Conservation (phyloP, 2,329 filamentous ascomycete genomes). For the Calonectria fujianensis region DNA sequence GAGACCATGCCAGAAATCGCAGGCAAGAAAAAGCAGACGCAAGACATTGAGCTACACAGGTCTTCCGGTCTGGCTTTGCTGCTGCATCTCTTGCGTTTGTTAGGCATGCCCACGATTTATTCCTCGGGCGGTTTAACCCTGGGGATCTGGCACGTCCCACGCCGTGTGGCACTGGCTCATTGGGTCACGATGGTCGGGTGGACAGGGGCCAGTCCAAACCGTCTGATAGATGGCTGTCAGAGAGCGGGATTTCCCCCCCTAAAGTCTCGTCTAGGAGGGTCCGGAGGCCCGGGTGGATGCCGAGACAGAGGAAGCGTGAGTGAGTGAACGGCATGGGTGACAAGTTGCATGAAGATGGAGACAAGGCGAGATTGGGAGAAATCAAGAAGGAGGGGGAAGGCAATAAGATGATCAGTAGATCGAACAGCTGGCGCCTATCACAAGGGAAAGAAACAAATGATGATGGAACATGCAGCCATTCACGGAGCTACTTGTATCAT, state of each 20-base stretch:
- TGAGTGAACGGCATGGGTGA: conserved; percentile 33
- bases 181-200: conserved; percentile 49
- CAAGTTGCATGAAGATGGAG: conserved; percentile 37
- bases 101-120: conserved; percentile 31
- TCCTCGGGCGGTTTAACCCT: conserved; percentile 37
- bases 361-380: conserved; percentile 25
- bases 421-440: conserved; percentile 16
- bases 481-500: conserved; percentile 26
- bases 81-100: conserved; percentile 32
- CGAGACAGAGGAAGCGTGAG: conserved; percentile 20
- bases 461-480: conserved; percentile 12
- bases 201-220: conserved; percentile 44
- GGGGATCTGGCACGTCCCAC: conserved; percentile 45
- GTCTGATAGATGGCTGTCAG: conserved; percentile 36
- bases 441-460: background rate
- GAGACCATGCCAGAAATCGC: background rate
- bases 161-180: conserved; percentile 56
- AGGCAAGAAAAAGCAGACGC: conserved; percentile 1
- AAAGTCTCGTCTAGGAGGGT: background rate
- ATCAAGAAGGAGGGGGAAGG: background rate
- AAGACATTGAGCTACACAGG: conserved; percentile 26
- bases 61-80: conserved; percentile 9
- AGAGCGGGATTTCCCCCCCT: conserved; percentile 21
- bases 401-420: conserved; percentile 7
- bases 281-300: conserved; percentile 29